Evolutionary conservation across 2,329 filamentous ascomycete genomes (phyloP), one percentile per base, ranked within the genome.

Genomic region (Phaeomoniella chlamydospora): DNA sequence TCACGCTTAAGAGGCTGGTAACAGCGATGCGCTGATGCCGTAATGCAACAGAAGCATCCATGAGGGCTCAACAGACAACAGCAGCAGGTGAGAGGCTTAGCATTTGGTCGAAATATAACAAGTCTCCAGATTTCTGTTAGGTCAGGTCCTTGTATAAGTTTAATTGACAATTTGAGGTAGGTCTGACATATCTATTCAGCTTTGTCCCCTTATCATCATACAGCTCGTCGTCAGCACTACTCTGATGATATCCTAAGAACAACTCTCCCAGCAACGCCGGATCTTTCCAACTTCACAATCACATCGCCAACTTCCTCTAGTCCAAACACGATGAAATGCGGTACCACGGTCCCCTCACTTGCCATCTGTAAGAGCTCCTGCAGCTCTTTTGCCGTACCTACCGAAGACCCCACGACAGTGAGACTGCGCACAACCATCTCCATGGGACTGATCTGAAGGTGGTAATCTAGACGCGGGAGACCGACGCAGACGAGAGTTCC

Each of bases 401-500:
- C 62, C 2, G 62, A 65, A 5, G 62, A 62, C 3, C 62, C 62
- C 18, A 62, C 57, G 37, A 66, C 64, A 3, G 57, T 58, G 2
- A 64, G 48, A 11, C 62, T 57, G 48, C 19, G 12, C n/a, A 30
- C 12, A 26, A 62, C 60, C 55, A 66, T 65, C 18, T 63, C 57
- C 15, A 67, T 58, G 1, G 63, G 63, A 4, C 57, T 58, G 40
- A 62, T 61, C 4, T 62, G 62, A 13, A 67, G 50, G 42, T 55
- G 54, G 41, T 61, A 65, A 3, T 53, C 54, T 3, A 52, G 46
- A 33, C 55, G 61, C 6, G 63, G 63, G 26, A 66, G 52, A 2
- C 63, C 63, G 3, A 66, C 61, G 19, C 62, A 66, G 2, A 66
- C 62, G 22, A 66, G 52, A 0, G 64, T 62, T 0, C 63, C 63